Evolutionary conservation across 2,329 filamentous ascomycete species (phyloP).

Genomic region (Pseudocercospora cruenta): DNA sequence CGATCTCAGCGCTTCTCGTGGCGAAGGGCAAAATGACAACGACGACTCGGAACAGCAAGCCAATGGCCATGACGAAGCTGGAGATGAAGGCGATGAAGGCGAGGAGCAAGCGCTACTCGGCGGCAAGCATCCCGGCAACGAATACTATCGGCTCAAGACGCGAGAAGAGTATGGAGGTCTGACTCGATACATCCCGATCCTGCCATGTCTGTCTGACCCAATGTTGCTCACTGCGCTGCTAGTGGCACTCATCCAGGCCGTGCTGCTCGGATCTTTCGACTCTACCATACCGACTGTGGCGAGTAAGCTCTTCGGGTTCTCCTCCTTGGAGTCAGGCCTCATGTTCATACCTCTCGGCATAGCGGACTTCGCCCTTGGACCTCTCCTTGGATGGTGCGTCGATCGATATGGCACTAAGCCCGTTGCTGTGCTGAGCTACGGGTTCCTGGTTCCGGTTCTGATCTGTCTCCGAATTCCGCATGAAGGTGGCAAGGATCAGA

Average conservation of each 20-base stretch:
- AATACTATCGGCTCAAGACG: slow-evolving; percentile 48
- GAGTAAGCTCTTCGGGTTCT: slow-evolving; percentile 48
- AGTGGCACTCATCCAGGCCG: slow-evolving; percentile 51
- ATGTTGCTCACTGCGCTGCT: slow-evolving; percentile 46
- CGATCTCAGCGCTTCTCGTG: slow-evolving; percentile 25
- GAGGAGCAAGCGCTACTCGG: slow-evolving; percentile 48
- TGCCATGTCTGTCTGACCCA: slow-evolving; percentile 48
- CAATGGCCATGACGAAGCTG: neutral
- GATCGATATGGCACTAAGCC: slow-evolving; percentile 51
- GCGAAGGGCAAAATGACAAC: slow-evolving; percentile 17
- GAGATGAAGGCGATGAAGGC: neutral
- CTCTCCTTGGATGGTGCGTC: slow-evolving; percentile 52
- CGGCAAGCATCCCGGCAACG: slow-evolving; percentile 35
- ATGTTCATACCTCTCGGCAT: slow-evolving; percentile 52
- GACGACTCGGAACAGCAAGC: slow-evolving; percentile 9
- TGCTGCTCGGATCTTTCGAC: slow-evolving; percentile 49
- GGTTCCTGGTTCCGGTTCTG: slow-evolving; percentile 48
- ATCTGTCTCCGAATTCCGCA: slow-evolving; percentile 50
- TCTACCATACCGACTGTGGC: slow-evolving; percentile 53
- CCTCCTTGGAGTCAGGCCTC: slow-evolving; percentile 49
- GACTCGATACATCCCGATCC: slow-evolving; percentile 51
- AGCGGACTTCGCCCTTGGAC: slow-evolving; percentile 51
- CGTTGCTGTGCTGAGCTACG: slow-evolving; percentile 48
- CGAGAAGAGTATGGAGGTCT: slow-evolving; percentile 44
- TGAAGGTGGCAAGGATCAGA: slow-evolving; percentile 44